These are phyloP conservation scores for Globisporangium takayamanum DNA, from an alignment of 352 stramenopile genomes.

Conservation along the genomic window DNA sequence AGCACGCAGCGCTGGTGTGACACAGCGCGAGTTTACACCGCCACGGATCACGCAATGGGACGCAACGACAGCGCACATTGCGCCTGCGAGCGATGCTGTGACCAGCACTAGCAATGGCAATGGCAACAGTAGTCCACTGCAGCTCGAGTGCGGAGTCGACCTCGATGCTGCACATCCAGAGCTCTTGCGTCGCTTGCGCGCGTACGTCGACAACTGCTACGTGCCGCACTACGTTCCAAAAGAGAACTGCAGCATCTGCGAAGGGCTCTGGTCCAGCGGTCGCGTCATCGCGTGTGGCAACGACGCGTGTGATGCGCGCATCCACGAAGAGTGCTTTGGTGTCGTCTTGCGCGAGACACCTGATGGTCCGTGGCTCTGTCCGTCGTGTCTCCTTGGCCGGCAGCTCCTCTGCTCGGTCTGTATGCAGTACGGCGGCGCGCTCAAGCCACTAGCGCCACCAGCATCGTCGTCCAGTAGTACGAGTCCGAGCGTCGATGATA, in stretches of 20 bases:
- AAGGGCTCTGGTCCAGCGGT: slow-evolving; percentile 76
- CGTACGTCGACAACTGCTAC: slow-evolving; percentile 79
- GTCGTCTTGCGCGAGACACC: slow-evolving; percentile 44
- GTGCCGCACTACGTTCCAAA: slow-evolving; percentile 63
- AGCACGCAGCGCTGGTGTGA: not conserved
- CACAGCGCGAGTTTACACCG: slow-evolving; percentile 6
- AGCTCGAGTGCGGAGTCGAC: slow-evolving; percentile 56
- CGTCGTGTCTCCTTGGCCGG: slow-evolving; percentile 66
- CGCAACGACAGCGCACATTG: slow-evolving; percentile 8
- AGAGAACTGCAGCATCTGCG: slow-evolving; percentile 75
- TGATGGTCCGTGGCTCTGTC: slow-evolving; percentile 66
- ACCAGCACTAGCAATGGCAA: not conserved
- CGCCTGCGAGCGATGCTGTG: not conserved
- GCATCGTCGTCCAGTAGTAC: not conserved
- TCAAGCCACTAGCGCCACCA: slow-evolving; percentile 44
- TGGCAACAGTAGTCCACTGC: slow-evolving; percentile 14
- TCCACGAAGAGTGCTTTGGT: slow-evolving; percentile 84
- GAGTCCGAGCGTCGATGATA: slow-evolving; percentile 23
- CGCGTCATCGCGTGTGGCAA: slow-evolving; percentile 63
- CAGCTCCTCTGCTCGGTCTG: slow-evolving; percentile 69
- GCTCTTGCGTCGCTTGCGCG: slow-evolving; percentile 49
- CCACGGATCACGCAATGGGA: slow-evolving; percentile 20
- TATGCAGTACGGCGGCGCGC: slow-evolving; percentile 67
- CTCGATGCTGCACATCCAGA: slow-evolving; percentile 48
- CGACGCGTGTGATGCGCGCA: slow-evolving; percentile 48